Evolutionary conservation across 108 stramenopile genomes (phyloP).

Genomic region (Cyclotella cryptica): DNA sequence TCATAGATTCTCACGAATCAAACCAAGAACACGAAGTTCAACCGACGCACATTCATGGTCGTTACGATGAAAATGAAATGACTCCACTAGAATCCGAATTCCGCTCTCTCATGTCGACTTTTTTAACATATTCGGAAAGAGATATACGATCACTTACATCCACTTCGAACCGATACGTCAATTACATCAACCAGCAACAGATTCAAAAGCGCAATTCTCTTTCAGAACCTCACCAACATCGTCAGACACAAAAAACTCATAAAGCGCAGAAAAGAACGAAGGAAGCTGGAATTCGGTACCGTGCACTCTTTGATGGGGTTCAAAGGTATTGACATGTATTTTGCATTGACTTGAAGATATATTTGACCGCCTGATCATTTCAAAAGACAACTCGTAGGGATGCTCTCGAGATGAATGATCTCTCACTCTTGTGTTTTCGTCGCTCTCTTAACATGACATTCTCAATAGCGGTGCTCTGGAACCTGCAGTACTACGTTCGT

Average conservation of each 20-base stretch:
- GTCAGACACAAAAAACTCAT: not conserved
- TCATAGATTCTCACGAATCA: not conserved
- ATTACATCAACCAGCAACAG: conserved; percentile 19
- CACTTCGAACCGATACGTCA: conserved; percentile 36
- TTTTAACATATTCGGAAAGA: conserved; percentile 42
- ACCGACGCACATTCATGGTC: not conserved
- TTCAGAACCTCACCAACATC: not conserved
- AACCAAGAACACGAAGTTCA: not conserved
- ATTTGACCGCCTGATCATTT: no score
- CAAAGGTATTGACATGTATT: conserved; percentile 19
- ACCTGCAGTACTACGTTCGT: conserved; percentile 73
- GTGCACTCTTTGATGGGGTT: conserved; percentile 72
- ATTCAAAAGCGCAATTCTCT: not conserved
- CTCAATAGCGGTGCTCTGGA: conserved; percentile 55
- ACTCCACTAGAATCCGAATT: conserved; percentile 53
- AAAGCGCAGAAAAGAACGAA: conserved; percentile 26
- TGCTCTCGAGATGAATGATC: no score
- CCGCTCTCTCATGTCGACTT: conserved; percentile 27
- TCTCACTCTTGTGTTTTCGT: not conserved
- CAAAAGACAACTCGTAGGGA: no score
- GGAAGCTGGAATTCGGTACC: conserved; percentile 50
- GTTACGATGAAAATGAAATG: conserved; percentile 38
- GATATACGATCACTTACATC: conserved; percentile 55
- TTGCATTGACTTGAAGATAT: no score
- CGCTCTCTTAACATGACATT: not conserved